Base-by-base conservation (phyloP, 116 monocot genomes). In the Cymodocea nodosa region DNA sequence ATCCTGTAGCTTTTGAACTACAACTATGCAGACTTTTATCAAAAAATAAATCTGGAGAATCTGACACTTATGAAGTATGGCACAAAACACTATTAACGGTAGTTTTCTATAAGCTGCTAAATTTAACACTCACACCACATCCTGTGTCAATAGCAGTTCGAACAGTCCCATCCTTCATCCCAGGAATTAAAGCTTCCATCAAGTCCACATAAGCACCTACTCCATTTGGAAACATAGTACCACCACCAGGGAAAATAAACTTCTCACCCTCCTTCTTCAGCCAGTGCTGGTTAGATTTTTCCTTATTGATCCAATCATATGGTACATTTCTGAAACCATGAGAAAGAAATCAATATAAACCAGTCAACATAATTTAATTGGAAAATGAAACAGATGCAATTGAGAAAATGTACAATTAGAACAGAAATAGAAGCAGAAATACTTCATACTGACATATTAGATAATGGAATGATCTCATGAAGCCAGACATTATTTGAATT, bases 201-300 rank as follows among this genome's bases (percentile, higher is more conserved):
- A 84, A 64, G 62, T 98, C 84, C 23, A 89, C 98, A 79, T 98
- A 98, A 44, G 77, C 69, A 66, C 89, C 52, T n/a, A 98, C 98
- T 51, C 98, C 98, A 62, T 81, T 52, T n/a, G 98, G 98, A 72
- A 98, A 98, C 98, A 98, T 98, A 36, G 98, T 98, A 57, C 98
- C 98, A 63, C 98, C 92, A 35, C 88, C 88, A 37, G 98, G 98
- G 68, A 98, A 98, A 18, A 80, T 36, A 62, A 98, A 98, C 61
- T 86, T 92, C 19, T 98, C 89, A 1, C 92, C 98, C 80, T 89
- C 79, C 74, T 91, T 98, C 64, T 67, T 80, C 64, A 98, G 77
- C 92, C 92, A 98, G 57, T 92, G 82, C 74, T 98, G 98, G 74
- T 98, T 92, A 30, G 92, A 87, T 65, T 98, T 98, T 71, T 91